Percentiles rank a stretch among this genome's conserved stretches.
These are phyloP conservation scores for Yarrowia sp. DNA, from an alignment of 805 yeast genomes.

Conservation along the genomic window DNA sequence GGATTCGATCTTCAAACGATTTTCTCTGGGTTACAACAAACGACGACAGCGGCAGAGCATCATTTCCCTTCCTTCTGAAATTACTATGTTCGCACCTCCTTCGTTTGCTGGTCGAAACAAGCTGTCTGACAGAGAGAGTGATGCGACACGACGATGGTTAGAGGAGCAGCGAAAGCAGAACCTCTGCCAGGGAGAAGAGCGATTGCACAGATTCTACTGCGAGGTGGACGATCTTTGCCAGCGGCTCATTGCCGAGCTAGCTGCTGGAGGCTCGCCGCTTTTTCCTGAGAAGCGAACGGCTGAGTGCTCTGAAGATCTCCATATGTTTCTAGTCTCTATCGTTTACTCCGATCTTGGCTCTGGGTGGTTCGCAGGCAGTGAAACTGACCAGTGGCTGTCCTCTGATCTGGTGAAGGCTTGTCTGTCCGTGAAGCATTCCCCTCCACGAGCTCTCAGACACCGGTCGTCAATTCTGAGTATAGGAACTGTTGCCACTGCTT, in stretches of 20 bases:
- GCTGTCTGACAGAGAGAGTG: conserved; percentile 39
- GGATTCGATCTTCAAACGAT: conserved; percentile 31
- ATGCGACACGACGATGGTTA: conserved; percentile 34
- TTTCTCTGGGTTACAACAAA: conserved; percentile 27
- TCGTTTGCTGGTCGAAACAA: conserved; percentile 35
- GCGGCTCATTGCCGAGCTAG: conserved; percentile 36
- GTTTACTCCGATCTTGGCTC: conserved; percentile 30
- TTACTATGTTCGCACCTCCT: conserved; percentile 35
- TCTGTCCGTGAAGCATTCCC: conserved; percentile 13
- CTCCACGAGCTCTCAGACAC: conserved; percentile 6
- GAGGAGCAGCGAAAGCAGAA: conserved; percentile 37
- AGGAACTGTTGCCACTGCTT: background rate
- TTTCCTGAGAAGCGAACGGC: conserved; percentile 11
- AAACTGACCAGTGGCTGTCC: conserved; percentile 11
- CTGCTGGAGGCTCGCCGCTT: conserved; percentile 27
- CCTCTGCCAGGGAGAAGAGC: conserved; percentile 39
- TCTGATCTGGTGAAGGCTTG: conserved; percentile 11
- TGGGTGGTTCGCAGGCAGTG: conserved; percentile 29
- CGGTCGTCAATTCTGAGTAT: conserved; percentile 13
- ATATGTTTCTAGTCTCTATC: conserved; percentile 28
- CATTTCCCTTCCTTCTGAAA: conserved; percentile 34
- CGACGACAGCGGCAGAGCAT: conserved; percentile 30
- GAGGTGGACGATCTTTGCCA: conserved; percentile 36
- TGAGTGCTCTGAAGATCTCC: conserved; percentile 30
- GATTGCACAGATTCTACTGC: conserved; percentile 38